phyloP scores from a whole-genome alignment of 805 yeast species.

The Pichia californica region DNA sequence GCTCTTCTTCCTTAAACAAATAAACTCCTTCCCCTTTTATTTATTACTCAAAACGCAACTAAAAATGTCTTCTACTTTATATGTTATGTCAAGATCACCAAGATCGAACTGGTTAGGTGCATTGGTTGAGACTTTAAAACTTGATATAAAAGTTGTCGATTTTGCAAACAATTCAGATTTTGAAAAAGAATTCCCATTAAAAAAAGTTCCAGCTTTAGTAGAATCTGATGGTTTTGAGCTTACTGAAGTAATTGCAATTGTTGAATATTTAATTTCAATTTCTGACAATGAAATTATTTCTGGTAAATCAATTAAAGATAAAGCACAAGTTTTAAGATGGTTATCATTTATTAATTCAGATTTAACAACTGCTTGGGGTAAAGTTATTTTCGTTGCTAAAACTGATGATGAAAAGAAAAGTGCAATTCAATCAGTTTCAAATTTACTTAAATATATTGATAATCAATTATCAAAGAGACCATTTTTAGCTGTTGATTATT shows the following conservation, averaged over 20 bases:
- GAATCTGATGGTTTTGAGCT: slow-evolving; percentile 61
- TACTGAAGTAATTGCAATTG: slow-evolving; percentile 57
- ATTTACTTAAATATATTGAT: not conserved
- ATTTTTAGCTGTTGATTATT: not conserved
- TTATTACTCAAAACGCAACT: no score
- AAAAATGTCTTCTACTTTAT: no score
- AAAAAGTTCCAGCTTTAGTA: slow-evolving; percentile 53
- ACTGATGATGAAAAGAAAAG: not conserved
- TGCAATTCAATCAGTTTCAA: not conserved
- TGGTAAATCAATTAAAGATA: slow-evolving; percentile 58
- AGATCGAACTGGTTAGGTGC: slow-evolving; percentile 35
- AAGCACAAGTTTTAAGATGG: slow-evolving; percentile 67
- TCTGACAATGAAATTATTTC: slow-evolving; percentile 32
- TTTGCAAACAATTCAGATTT: slow-evolving; percentile 34
- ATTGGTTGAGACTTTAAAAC: slow-evolving; percentile 44
- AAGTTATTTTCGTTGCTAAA: slow-evolving; percentile 17
- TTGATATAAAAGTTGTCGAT: slow-evolving; percentile 45
- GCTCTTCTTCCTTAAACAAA: no score
- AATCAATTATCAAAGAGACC: not conserved
- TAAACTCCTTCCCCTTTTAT: no score
- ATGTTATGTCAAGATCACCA: slow-evolving; percentile 19
- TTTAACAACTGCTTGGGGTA: not conserved
- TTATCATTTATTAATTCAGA: slow-evolving; percentile 67
- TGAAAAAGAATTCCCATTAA: slow-evolving; percentile 51
- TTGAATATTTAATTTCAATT: slow-evolving; percentile 35